Evolutionary conservation across 2,329 filamentous ascomycete species (phyloP).

Genomic region (Grosmannia penicillata): DNA sequence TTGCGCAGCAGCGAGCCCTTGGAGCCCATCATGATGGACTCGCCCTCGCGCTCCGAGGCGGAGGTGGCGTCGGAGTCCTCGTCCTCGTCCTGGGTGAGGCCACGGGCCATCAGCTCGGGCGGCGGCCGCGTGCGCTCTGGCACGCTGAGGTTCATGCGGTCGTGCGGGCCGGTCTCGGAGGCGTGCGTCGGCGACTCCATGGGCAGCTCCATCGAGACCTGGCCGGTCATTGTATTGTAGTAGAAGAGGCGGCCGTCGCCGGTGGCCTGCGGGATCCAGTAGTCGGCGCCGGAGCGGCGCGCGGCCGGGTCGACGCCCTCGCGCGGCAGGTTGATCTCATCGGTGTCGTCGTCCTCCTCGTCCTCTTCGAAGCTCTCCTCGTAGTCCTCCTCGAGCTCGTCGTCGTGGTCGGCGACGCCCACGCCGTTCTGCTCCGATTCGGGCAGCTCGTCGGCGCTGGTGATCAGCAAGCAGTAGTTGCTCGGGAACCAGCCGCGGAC

Average conservation of each 20-base stretch:
- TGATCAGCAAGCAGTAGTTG: slow-evolving; percentile 90
- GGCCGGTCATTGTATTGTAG: slow-evolving; percentile 94
- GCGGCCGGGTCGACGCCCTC: slow-evolving; percentile 44
- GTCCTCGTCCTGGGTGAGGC: slow-evolving; percentile 70
- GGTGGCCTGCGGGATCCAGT: slow-evolving; percentile 97
- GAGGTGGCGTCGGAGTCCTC: slow-evolving; percentile 75
- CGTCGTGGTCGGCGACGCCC: slow-evolving; percentile 39
- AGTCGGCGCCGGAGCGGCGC: slow-evolving; percentile 77
- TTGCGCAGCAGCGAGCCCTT: slow-evolving; percentile 42
- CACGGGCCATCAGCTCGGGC: slow-evolving; percentile 78
- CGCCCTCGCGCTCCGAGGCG: slow-evolving; percentile 73
- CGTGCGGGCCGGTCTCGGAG: slow-evolving; percentile 71
- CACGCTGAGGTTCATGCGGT: slow-evolving; percentile 76
- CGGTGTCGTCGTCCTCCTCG: slow-evolving; percentile 40
- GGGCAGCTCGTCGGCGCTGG: slow-evolving; percentile 56
- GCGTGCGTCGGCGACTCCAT: slow-evolving; percentile 74
- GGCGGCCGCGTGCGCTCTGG: slow-evolving; percentile 84
- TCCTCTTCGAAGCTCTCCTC: slow-evolving; percentile 54
- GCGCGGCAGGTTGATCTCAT: slow-evolving; percentile 38
- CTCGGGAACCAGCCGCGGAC: slow-evolving; percentile 98
- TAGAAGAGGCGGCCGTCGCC: slow-evolving; percentile 88
- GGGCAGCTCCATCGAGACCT: slow-evolving; percentile 87
- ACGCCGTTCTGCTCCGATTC: slow-evolving; percentile 42
- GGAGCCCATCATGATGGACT: slow-evolving; percentile 54
- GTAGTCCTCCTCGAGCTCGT: slow-evolving; percentile 56